Evolutionary conservation across 73 alveolate genomes (phyloP), one percentile per base, ranked within the genome.

Genomic region (Paramecium primaurelia): DNA sequence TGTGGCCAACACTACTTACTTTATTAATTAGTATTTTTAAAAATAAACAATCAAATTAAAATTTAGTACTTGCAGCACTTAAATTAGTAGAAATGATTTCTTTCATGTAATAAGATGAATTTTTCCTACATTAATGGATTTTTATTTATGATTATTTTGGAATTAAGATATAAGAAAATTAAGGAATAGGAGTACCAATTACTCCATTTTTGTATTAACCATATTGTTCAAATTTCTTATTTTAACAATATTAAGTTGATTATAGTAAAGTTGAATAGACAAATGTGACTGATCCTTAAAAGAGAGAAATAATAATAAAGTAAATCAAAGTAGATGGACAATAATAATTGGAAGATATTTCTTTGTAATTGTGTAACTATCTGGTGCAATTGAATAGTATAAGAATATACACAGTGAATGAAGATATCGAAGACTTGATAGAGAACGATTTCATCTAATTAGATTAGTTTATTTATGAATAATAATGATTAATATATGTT

Each of bases 371-470:
- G 38, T 89, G 90, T 26, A 58, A 68, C 32, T 89, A 89, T 22
- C 30, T 89, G 38, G 77, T 89, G 40, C 25, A 58, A 26, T 30
- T 71, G 38, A 89, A 89, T 71, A 64, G 58, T 28, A 28, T 25
- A 5, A 64, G 94, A 22, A 89, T 85, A 2, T 59, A 42, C 28
- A 89, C 88, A 26, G 25, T 34, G 14, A 51, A 38, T 26, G 58
- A 89, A 18, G 86, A 45, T 11, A 89, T 89, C 5, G 94, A 89
- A 71, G 94, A 77, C 26, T 49, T 89, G 85, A 89, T 89, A 45
- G 94, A 89, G 32, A 83, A 89, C 49, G 92, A 89, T 45, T 89
- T 89, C 94, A 89, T 89, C 42, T 71, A 89, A 47, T 89, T 89
- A 58, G 94, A 89, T 89, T 84, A 71, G 42, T 83, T 71, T 73